Evolutionary conservation across 2,329 filamentous ascomycete species (phyloP).

Genomic region (Colletotrichum godetiae): DNA sequence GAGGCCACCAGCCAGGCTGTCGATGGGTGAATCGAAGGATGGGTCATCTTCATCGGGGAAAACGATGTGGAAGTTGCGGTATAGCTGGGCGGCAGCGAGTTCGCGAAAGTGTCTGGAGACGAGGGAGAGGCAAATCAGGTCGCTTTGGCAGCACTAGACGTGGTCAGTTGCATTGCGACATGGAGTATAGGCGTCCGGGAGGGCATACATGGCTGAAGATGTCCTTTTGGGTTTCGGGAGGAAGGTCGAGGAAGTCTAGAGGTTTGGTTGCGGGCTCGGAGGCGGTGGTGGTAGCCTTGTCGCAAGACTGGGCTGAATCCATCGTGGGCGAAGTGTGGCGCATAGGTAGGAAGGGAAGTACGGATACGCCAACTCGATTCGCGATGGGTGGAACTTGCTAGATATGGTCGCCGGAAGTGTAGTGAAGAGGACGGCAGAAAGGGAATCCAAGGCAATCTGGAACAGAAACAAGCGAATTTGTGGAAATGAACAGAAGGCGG

Average conservation of each 20-base stretch:
- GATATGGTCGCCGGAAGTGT: not conserved
- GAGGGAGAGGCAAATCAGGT: slow-evolving; percentile 68
- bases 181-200: slow-evolving; percentile 4
- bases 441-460: not conserved
- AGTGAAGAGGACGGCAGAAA: not conserved
- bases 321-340: slow-evolving; percentile 42
- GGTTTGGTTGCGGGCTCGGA: slow-evolving; percentile 30
- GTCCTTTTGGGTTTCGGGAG: slow-evolving; percentile 60
- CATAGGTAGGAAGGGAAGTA: not conserved
- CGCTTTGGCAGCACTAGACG: slow-evolving; percentile 59
- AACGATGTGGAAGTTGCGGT: slow-evolving; percentile 69
- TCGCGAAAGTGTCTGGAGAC: slow-evolving; percentile 69
- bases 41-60: slow-evolving; percentile 70
- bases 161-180: slow-evolving; percentile 19
- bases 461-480: not conserved
- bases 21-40: slow-evolving; percentile 63
- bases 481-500: not conserved
- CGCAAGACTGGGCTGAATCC: slow-evolving; percentile 47
- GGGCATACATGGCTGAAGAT: slow-evolving; percentile 58
- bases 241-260: slow-evolving; percentile 54
- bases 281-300: slow-evolving; percentile 40
- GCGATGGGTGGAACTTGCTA: not conserved
- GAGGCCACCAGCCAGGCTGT: slow-evolving; percentile 67
- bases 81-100: slow-evolving; percentile 68
- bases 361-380: not conserved